Conservation (phyloP, 352 stramenopile species). For the Phytophthora ohioensis region DNA sequence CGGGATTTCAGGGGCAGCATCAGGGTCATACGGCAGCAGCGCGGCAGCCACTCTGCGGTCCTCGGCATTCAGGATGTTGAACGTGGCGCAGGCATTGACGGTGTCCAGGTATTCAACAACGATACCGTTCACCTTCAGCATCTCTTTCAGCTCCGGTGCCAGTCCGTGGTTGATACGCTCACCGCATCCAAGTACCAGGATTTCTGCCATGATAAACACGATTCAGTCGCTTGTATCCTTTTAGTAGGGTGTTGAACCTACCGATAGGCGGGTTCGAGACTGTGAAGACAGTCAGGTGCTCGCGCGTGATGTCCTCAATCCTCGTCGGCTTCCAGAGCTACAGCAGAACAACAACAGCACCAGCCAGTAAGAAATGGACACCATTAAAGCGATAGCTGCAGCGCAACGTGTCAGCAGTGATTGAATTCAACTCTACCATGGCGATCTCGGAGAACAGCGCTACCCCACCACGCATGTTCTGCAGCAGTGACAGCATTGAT, state of each 20-base stretch:
- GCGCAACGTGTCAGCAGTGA: neutral
- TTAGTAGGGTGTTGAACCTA: slow-evolving; percentile 23
- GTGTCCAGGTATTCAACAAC: slow-evolving; percentile 89
- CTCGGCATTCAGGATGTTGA: slow-evolving; percentile 93
- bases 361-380: neutral
- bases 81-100: slow-evolving; percentile 88
- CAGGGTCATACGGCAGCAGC: slow-evolving; percentile 76
- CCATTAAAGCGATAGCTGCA: too few species aligned
- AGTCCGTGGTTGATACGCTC: slow-evolving; percentile 67
- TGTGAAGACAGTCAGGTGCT: slow-evolving; percentile 80
- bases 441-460: slow-evolving; percentile 76
- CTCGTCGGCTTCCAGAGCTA: slow-evolving; percentile 83
- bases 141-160: slow-evolving; percentile 67
- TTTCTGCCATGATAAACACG: slow-evolving; percentile 48
- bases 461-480: slow-evolving; percentile 87
- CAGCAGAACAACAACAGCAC: neutral
- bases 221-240: slow-evolving; percentile 6
- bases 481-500: slow-evolving; percentile 2
- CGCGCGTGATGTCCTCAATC: slow-evolving; percentile 84
- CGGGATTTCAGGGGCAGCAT: slow-evolving; percentile 29
- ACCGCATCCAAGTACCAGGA: slow-evolving; percentile 85
- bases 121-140: slow-evolving; percentile 86
- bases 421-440: slow-evolving; percentile 53
- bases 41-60: slow-evolving; percentile 83
- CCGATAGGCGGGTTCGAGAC: slow-evolving; percentile 78